Base-by-base conservation (phyloP, 352 stramenopile species). In the Globisporangium heterothallicum region DNA sequence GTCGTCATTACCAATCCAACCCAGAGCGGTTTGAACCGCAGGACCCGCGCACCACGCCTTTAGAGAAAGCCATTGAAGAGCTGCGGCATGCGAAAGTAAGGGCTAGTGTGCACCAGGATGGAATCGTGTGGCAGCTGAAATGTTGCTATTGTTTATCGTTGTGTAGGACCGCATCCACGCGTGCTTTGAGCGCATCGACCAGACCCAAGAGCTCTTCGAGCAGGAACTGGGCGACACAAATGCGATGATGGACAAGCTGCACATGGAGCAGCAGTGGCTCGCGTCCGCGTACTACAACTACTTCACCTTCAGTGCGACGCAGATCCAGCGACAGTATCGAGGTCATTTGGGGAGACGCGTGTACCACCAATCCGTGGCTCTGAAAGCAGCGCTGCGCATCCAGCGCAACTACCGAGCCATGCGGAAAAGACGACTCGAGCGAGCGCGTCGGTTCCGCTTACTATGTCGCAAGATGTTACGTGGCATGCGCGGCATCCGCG, bases 321-420 rank as follows among this genome's bases (percentile, higher is more conserved):
- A 82, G 14, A 84, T 98, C 41, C 91, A 98, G 64, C 78, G 91
- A 2, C 66, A 86, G 6, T 97, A 88, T 51, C 79, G 92, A 10
- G 94, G 94, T 0, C 70, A 87, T 64, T 53, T 78, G 1, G 89
- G 88, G 0, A 70, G 94, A 5, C 58, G 63, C 19, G 52, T 74
- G 13, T 71, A 66, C 36, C 60, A 59, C 4, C 61, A 87, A 32
- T 42, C 58, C 0, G 5, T 82, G 16, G 66, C 71, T 2, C 35
- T 84, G 3, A 55, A 64, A n/a, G 67, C 73, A 0, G 63, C 63
- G 21, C 53, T 82, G 30, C 55, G 57, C n/a, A 74, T 87, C 50
- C 76, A 85, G 42, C 64, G 69, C 0, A 53, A 54, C 26, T 85
- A 72, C 45, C 62, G 73, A 19, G 64, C 72, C 13, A 69, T 73